Evolutionary conservation across 495 filamentous ascomycete genomes (phyloP).

Genomic region (Echria macrotheca): DNA sequence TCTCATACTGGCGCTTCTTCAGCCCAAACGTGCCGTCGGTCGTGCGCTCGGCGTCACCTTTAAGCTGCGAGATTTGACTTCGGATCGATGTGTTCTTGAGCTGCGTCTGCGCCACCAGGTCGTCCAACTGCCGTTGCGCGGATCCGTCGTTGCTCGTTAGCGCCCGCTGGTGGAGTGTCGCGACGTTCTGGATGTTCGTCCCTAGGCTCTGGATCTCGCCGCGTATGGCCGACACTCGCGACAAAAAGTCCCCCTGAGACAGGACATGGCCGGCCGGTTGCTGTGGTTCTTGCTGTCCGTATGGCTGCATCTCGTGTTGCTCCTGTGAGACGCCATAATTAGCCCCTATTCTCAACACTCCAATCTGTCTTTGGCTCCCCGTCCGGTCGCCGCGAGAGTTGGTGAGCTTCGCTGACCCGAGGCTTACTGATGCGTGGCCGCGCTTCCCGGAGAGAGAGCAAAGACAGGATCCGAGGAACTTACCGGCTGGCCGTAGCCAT

Average conservation of each 20-base stretch:
- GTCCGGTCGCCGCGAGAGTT: not conserved
- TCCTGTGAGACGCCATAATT: conserved; percentile 26
- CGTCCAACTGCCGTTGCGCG: conserved; percentile 48
- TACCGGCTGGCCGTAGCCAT: conserved; percentile 30
- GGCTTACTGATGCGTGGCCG: conserved; percentile 9
- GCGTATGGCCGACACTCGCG: conserved; percentile 52
- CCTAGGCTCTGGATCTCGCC: conserved; percentile 52
- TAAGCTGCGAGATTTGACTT: conserved; percentile 62
- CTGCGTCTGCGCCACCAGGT: conserved; percentile 58
- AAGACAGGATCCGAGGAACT: conserved; percentile 10
- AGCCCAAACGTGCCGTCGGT: conserved; percentile 44
- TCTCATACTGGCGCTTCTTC: conserved; percentile 58
- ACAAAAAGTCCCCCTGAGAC: conserved; percentile 54
- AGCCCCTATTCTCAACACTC: too few relatives aligned
- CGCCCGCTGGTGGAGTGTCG: conserved; percentile 54
- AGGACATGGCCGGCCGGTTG: conserved; percentile 31
- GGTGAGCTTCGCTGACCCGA: too few relatives aligned
- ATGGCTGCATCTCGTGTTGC: conserved; percentile 38
- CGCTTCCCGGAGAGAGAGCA: not conserved
- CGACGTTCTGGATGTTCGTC: conserved; percentile 51
- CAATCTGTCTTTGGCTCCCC: too few relatives aligned
- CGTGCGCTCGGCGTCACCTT: conserved; percentile 55
- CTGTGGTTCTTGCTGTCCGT: conserved; percentile 23
- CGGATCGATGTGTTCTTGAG: conserved; percentile 59
- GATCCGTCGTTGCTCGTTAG: conserved; percentile 48